Conservation (phyloP, 139 green algal species). For the Coelastrella sp. region DNA sequence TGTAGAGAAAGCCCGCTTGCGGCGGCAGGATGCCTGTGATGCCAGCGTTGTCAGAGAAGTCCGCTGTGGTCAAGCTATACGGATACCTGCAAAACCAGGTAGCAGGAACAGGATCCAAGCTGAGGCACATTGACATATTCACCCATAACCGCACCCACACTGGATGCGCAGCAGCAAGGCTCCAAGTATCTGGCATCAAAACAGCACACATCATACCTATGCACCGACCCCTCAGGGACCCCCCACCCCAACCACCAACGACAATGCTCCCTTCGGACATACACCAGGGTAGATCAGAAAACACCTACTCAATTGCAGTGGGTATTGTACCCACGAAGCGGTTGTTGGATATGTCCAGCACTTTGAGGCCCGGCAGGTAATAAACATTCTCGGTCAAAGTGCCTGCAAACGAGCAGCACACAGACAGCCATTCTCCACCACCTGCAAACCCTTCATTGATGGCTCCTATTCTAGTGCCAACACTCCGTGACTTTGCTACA, state of each 20-base stretch:
- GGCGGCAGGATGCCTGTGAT: constrained; percentile 36
- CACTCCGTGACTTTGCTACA: too few species aligned
- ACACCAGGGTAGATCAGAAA: too few species aligned
- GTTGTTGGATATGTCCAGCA: constrained; percentile 42
- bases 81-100: constrained; percentile 3
- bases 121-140: neutral
- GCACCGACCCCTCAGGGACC: too few species aligned
- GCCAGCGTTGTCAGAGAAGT: constrained; percentile 31
- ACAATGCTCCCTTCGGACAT: too few species aligned
- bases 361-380: constrained; percentile 11
- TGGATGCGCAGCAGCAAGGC: too few species aligned
- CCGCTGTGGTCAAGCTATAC: neutral
- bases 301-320: neutral
- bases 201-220: neutral
- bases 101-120: too few species aligned
- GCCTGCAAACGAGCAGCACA: neutral
- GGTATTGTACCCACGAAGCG: constrained; percentile 17
- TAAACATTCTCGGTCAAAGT: constrained; percentile 36
- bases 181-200: too few species aligned
- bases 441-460: neutral
- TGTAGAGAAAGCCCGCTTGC: constrained; percentile 2
- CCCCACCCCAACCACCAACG: too few species aligned
- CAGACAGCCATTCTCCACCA: neutral
- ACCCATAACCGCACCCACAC: neutral
- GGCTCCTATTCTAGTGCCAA: too few species aligned